Evolutionary conservation across 2,329 filamentous ascomycete species (phyloP).

Genomic region (Arthroderma sp.): DNA sequence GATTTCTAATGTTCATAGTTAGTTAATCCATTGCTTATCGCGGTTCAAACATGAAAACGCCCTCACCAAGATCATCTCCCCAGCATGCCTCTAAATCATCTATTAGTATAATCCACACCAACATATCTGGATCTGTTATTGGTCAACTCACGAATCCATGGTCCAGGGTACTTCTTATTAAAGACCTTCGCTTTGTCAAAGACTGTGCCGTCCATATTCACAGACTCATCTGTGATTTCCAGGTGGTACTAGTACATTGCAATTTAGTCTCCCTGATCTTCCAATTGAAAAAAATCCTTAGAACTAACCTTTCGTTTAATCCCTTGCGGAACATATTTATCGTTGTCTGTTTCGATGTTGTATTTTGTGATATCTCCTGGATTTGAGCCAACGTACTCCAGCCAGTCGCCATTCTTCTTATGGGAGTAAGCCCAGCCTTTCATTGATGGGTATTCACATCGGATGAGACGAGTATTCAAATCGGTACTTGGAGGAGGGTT

Average conservation of each 20-base stretch:
- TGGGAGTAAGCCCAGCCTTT: slow-evolving; percentile 10
- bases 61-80: slow-evolving; percentile 12
- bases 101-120: slow-evolving; percentile 2
- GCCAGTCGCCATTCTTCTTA: slow-evolving; percentile 10
- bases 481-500: slow-evolving; percentile 8
- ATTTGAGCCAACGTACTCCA: slow-evolving; percentile 7
- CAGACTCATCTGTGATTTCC: slow-evolving; percentile 8
- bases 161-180: slow-evolving; percentile 13
- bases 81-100: slow-evolving; percentile 10
- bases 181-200: slow-evolving; percentile 11
- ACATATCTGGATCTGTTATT: background rate
- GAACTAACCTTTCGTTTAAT: slow-evolving; percentile 10
- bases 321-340: slow-evolving; percentile 11
- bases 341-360: slow-evolving; percentile 12
- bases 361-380: slow-evolving; percentile 7
- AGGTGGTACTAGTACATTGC: slow-evolving; percentile 6
- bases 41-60: background rate
- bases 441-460: slow-evolving; percentile 11
- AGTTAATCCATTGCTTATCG: background rate
- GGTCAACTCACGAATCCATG: slow-evolving; percentile 12
- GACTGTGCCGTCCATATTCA: slow-evolving; percentile 10
- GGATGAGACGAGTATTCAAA: slow-evolving; percentile 9
- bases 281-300: background rate
- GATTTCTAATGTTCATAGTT: slow-evolving; percentile 7
- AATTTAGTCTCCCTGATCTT: background rate